phyloP scores from a whole-genome alignment of 306 rosid species.

The Lathyrus sativus region DNA sequence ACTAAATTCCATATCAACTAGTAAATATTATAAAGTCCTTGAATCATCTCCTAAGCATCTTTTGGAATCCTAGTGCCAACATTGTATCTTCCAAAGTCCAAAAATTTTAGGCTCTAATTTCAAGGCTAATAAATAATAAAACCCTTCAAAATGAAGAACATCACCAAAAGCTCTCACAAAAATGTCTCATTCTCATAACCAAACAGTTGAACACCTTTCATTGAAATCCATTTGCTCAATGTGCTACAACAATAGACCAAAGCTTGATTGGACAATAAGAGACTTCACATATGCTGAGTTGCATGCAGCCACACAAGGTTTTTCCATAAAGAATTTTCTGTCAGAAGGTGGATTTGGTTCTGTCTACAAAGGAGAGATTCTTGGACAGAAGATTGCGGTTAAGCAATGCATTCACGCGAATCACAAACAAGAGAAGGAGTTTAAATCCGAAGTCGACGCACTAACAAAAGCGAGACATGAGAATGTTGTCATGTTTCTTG shows the following conservation, averaged over 20 bases:
- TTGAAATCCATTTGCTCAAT: slow-evolving; percentile 43
- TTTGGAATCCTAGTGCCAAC: too few relatives aligned
- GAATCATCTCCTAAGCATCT: too few relatives aligned
- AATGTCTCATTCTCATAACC: slow-evolving; percentile 18
- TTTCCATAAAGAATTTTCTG: slow-evolving; percentile 50
- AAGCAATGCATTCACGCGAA: slow-evolving; percentile 61
- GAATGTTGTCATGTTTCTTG: slow-evolving; percentile 71
- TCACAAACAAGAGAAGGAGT: slow-evolving; percentile 69
- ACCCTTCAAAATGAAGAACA: slow-evolving; percentile 28
- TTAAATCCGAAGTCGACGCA: slow-evolving; percentile 67
- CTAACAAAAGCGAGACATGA: slow-evolving; percentile 71
- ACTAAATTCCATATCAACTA: too few relatives aligned
- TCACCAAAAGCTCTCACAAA: slow-evolving; percentile 31
- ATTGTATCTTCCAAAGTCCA: slow-evolving; percentile 9
- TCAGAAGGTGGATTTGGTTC: slow-evolving; percentile 92
- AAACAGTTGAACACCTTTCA: slow-evolving; percentile 35
- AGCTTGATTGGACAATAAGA: slow-evolving; percentile 44
- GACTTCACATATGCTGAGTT: slow-evolving; percentile 67
- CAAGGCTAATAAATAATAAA: slow-evolving; percentile 22
- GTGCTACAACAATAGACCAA: slow-evolving; percentile 65
- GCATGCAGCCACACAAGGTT: slow-evolving; percentile 53
- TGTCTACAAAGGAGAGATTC: slow-evolving; percentile 55
- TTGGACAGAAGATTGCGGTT: slow-evolving; percentile 66
- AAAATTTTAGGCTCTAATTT: slow-evolving; percentile 6
- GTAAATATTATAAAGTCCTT: too few relatives aligned